Evolutionary conservation across 805 yeast species (phyloP), one percentile per base, ranked within the genome.

Genomic region (Ogataea zsoltii): DNA sequence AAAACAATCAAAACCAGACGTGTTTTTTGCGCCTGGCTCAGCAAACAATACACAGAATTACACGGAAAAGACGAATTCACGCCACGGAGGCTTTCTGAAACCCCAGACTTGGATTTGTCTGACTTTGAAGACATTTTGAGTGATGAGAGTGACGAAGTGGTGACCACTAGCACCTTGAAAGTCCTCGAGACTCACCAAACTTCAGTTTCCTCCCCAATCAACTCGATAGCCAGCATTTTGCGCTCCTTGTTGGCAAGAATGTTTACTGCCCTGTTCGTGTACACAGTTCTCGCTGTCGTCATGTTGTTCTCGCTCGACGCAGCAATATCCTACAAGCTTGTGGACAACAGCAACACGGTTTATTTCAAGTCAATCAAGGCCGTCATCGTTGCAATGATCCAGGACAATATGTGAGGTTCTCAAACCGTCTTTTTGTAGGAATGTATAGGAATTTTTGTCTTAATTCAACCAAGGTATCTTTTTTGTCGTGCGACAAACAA

Each of bases 11-110:
- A 44, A 28, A 50, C 41, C 14, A 34, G 47, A 5, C 39, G 49
- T 4, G 48, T 48, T 1, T 48, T 55, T 38, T 30, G 17, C 41
- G 21, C 47, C 15, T 57, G 60, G 60, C 38, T 57, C 13, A 43
- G 39, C 11, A 38, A 42, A 13, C 56, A 55, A 18, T 44, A 39
- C 35, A 34, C n/a, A 2, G 16, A 23, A 21, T 33, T 48, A 29
- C 48, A 44, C 41, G 25, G 25, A 21, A 21, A 21, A 9, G 9
- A 9, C 25, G 25, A 21, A 5, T 21, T 5, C 25, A 21, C 5
- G 9, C 25, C 25, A 21, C 5, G 9, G 7, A 21, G 25, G 25
- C 25, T 21, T 9, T 21, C n/a, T 6, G 25, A 21, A 9, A 21
- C 25, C 25, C 25, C 25, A 9, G 25, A 21, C 5, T 5, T 21